Conservation (phyloP, 805 yeast genomes). For the Tetrapisispora iriomotensis region DNA sequence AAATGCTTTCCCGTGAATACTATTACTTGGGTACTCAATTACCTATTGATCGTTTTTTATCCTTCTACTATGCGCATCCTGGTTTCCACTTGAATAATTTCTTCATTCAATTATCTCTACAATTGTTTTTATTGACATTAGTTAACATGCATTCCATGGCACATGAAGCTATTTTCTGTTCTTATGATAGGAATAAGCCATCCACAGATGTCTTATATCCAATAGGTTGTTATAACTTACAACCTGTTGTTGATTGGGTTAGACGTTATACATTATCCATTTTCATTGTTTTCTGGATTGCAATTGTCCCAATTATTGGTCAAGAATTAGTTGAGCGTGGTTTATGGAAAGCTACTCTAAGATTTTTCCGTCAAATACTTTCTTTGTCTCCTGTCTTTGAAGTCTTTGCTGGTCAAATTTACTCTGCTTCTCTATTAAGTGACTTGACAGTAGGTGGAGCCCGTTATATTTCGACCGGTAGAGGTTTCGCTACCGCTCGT, state of each 20-base stretch:
- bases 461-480: slow-evolving; percentile 74
- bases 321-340: slow-evolving; percentile 80
- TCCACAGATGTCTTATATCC: slow-evolving; percentile 67
- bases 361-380: slow-evolving; percentile 57
- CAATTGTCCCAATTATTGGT: slow-evolving; percentile 66
- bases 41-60: slow-evolving; percentile 79
- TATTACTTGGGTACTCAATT: slow-evolving; percentile 82
- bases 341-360: slow-evolving; percentile 57
- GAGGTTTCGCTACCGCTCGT: slow-evolving; percentile 78
- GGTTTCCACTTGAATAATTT: slow-evolving; percentile 90
- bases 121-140: slow-evolving; percentile 71
- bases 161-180: slow-evolving; percentile 63
- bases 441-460: slow-evolving; percentile 81
- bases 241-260: slow-evolving; percentile 82
- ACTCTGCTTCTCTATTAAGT: slow-evolving; percentile 57
- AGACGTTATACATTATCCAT: slow-evolving; percentile 77
- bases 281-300: slow-evolving; percentile 79
- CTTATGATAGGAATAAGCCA: slow-evolving; percentile 56
- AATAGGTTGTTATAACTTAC: slow-evolving; percentile 72
- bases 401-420: slow-evolving; percentile 72
- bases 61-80: slow-evolving; percentile 92
- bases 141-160: slow-evolving; percentile 70
- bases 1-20: slow-evolving; percentile 82
- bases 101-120: slow-evolving; percentile 76
- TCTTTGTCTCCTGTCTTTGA: slow-evolving; percentile 75